Evolutionary conservation across 495 filamentous ascomycete species (phyloP), one percentile per base, ranked within the genome.

Genomic region (Mycothermus thermophilus): DNA sequence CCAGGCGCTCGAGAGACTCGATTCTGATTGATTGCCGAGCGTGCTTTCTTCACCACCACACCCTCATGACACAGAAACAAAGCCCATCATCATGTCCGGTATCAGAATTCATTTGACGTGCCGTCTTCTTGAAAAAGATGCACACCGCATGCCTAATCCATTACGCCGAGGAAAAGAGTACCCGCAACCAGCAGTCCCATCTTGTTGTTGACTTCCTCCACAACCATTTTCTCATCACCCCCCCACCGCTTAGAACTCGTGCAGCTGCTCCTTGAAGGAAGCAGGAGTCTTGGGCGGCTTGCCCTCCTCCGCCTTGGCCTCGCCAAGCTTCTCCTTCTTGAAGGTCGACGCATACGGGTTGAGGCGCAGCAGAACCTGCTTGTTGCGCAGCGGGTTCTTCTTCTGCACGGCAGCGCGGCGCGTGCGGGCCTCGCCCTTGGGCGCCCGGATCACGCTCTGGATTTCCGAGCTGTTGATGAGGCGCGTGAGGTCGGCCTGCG

Each of bases 331-430:
- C 56, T 84, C 68, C 72, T 87, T 83, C 42, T 71, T 67, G 68
- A 83, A 97, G 27, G 76, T 75, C 49, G 78, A 69, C 38, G 87
- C 86, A 67, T 97, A 97, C 40, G 90, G 90, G 74, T 97, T 97
- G 62, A 96, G 79, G 42, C 90, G 75, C 55, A 95, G 79, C 64
- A 93, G 72, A 40, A 97, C 75, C 71, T 96, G 92, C 74, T 81
- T 92, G 77, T 97, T 97, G 67, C 69, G 71, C 42, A 97, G 81
- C 57, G 90, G 92, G 74, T 97, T 96, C 84, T 94, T 94, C 86
- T 97, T 97, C 75, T 93, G 86, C 38, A 93, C 83, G 52, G 69
- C 59, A 48, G 68, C 66, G 50, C 90, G 82, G 84, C 95, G 95
- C 64, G 85, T 90, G 52, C 74, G 68, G 51, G 85, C 69, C 48